Conservation (phyloP, 1,284 basidiomycete species). For the Ustilago crameri region DNA sequence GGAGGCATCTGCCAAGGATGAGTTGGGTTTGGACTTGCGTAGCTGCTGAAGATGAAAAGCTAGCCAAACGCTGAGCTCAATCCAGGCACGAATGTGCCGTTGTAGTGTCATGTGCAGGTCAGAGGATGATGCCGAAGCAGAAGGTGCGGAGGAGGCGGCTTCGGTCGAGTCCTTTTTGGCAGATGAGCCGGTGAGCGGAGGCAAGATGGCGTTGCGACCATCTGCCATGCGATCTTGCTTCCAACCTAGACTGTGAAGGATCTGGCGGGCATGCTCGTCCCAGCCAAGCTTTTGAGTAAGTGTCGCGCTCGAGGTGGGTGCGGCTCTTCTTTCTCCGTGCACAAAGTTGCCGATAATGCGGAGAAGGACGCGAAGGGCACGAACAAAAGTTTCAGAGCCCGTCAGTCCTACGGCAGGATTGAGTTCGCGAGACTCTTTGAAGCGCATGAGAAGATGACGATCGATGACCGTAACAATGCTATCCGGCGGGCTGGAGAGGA, state of each 20-base stretch:
- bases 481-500: constrained; percentile 42
- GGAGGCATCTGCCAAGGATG: constrained; percentile 2
- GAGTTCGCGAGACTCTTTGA: constrained; percentile 31
- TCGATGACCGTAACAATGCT: constrained; percentile 37
- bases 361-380: constrained; percentile 34
- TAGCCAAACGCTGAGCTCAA: constrained; percentile 47
- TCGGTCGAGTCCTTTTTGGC: neutral
- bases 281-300: constrained; percentile 47
- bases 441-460: constrained; percentile 21
- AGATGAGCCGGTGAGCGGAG: constrained; percentile 6
- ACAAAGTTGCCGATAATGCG: constrained; percentile 45
- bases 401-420: constrained; percentile 39
- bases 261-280: constrained; percentile 30
- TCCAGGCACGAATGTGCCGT: constrained; percentile 48
- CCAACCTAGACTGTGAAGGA: constrained; percentile 43
- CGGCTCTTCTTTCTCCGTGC: constrained; percentile 44
- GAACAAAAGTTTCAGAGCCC: constrained; percentile 34
- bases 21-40: constrained; percentile 14
- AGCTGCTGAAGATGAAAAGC: constrained; percentile 24
- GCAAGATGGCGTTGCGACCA: constrained; percentile 28
- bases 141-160: neutral
- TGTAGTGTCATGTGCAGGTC: constrained; percentile 4
- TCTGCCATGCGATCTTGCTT: constrained; percentile 25
- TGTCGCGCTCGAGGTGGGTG: constrained; percentile 24
- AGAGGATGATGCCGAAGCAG: neutral